Percentiles rank a stretch among this genome's conserved stretches.
phyloP scores from a whole-genome alignment of 176 grass and related monocot species.

The Secale cereale region DNA sequence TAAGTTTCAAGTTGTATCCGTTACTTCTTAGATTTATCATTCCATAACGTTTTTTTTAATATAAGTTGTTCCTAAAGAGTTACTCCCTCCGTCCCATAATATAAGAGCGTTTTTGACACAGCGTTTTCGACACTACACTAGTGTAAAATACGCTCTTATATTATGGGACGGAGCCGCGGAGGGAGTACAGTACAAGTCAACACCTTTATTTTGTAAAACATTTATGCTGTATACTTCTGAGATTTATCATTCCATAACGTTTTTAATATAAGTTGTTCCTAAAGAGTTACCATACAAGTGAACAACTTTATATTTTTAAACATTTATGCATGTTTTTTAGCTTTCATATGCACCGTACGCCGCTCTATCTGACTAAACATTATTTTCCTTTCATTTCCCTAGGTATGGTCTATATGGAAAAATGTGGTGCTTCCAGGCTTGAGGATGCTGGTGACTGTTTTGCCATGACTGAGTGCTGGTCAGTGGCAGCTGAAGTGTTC shows the following conservation, averaged over 20 bases:
- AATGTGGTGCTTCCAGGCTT: conserved; percentile 57
- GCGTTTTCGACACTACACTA: no score
- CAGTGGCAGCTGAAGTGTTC: conserved; percentile 51
- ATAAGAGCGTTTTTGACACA: no score
- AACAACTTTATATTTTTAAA: neutral
- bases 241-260: neutral
- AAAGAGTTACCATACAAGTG: neutral
- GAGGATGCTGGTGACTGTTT: conserved; percentile 77
- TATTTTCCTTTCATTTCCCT: neutral
- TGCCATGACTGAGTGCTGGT: conserved; percentile 35
- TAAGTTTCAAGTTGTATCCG: neutral
- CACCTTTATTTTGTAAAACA: no score
- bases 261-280: neutral
- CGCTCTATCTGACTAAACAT: neutral
- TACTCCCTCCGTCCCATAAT: no score
- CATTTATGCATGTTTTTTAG: neutral
- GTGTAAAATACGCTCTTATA: no score
- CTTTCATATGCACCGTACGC: neutral
- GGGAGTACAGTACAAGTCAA: no score
- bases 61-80: neutral
- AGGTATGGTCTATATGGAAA: conserved; percentile 73
- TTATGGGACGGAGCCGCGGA: no score
- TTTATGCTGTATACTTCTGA: no score
- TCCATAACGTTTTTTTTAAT: neutral
- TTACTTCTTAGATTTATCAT: neutral